Evolutionary conservation across 331 rosid genomes (phyloP).

Genomic region (Prunus yedoensis): DNA sequence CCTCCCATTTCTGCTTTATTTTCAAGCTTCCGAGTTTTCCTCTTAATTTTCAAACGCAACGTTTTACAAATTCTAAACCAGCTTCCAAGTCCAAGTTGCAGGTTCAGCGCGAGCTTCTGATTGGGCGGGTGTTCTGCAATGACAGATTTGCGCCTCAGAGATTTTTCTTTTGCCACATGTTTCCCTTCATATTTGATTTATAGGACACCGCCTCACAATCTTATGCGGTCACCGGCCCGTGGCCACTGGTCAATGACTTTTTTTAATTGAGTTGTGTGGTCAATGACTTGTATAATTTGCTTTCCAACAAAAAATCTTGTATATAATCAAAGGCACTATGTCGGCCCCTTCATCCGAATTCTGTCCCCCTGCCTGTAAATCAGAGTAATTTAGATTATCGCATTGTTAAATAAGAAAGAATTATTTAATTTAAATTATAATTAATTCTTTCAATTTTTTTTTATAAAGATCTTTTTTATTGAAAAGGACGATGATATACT

Average conservation of each 20-base stretch:
- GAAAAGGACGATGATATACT: fast-evolving
- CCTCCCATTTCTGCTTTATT: constrained; percentile 41
- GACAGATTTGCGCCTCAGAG: background rate
- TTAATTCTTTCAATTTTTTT: too few relatives aligned
- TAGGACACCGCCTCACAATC: too few relatives aligned
- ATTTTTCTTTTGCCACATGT: background rate
- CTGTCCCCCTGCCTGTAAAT: too few relatives aligned
- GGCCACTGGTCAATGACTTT: background rate
- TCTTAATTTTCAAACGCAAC: constrained; percentile 5
- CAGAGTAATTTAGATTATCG: too few relatives aligned
- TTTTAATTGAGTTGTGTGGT: too few relatives aligned
- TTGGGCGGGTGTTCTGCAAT: background rate
- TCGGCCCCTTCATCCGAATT: too few relatives aligned
- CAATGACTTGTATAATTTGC: background rate
- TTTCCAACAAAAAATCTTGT: background rate
- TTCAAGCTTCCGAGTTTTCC: background rate
- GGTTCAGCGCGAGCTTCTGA: background rate
- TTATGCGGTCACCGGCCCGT: too few relatives aligned
- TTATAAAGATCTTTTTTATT: too few relatives aligned
- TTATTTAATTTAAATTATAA: too few relatives aligned
- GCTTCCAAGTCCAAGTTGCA: background rate
- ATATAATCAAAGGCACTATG: too few relatives aligned
- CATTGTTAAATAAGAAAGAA: fast-evolving
- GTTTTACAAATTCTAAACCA: background rate
- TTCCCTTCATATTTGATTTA: background rate